These are phyloP conservation scores for Arabis alpina DNA, from an alignment of 345 rosid genomes.

Conservation along the genomic window DNA sequence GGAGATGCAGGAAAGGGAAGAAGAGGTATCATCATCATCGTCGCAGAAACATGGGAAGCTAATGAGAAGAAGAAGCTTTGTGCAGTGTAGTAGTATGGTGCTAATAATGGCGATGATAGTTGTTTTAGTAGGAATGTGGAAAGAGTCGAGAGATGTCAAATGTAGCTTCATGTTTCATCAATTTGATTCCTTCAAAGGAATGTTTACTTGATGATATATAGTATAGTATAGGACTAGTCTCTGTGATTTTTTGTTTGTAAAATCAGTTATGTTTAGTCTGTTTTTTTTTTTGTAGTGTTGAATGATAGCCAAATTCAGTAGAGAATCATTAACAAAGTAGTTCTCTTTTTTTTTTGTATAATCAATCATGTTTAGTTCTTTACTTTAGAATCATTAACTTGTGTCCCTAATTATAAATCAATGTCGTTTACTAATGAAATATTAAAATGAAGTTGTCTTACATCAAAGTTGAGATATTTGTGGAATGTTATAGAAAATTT, in stretches of 20 bases:
- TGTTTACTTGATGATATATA: slow-evolving; percentile 27
- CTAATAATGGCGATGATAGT: slow-evolving; percentile 38
- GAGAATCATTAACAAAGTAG: slow-evolving; percentile 27
- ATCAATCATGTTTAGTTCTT: too few species aligned
- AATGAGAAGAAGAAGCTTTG: slow-evolving; percentile 25
- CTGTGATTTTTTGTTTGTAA: slow-evolving; percentile 3
- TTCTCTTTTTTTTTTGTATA: background rate
- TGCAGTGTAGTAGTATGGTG: slow-evolving; percentile 35
- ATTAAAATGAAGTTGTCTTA: too few species aligned
- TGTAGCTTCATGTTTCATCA: slow-evolving; percentile 42
- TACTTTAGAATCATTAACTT: background rate
- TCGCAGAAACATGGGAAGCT: slow-evolving; percentile 33
- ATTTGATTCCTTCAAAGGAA: slow-evolving; percentile 35
- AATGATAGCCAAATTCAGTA: background rate
- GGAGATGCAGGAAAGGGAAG: slow-evolving; percentile 27
- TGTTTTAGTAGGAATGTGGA: slow-evolving; percentile 40
- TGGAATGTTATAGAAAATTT: too few species aligned
- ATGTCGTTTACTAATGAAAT: background rate
- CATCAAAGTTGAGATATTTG: too few species aligned
- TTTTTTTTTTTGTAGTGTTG: slow-evolving; percentile 3
- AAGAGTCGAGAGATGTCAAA: slow-evolving; percentile 33
- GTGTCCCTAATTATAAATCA: background rate
- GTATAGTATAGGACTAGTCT: background rate
- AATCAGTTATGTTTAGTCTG: slow-evolving; percentile 20
- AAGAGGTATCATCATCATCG: slow-evolving; percentile 23